Conservation (phyloP, 1,139 yeast species). For the Candida dubliniensis region DNA sequence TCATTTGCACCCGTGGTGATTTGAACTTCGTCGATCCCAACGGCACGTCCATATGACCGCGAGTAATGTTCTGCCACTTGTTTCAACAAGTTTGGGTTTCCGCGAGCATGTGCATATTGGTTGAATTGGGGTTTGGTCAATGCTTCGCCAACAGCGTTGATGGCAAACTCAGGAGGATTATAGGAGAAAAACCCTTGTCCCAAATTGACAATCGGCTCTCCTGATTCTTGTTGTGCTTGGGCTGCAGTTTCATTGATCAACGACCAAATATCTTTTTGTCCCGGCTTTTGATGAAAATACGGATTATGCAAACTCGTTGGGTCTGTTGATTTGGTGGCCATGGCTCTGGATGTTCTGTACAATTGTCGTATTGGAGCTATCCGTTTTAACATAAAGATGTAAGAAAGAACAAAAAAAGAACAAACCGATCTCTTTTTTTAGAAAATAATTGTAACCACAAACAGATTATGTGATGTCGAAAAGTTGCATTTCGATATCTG, state of each 20-base stretch:
- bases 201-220: constrained; percentile 75
- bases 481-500: too few relatives aligned
- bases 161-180: constrained; percentile 88
- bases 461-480: too few relatives aligned
- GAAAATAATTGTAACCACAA: too few relatives aligned
- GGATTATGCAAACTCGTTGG: constrained; percentile 49
- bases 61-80: constrained; percentile 73
- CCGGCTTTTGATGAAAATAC: constrained; percentile 55
- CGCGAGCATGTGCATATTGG: constrained; percentile 91
- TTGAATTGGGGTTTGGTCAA: constrained; percentile 70
- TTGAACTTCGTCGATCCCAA: constrained; percentile 65
- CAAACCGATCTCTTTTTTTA: too few relatives aligned
- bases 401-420: too few relatives aligned
- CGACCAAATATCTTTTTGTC: constrained; percentile 89
- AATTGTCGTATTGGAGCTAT: not conserved
- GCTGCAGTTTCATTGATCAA: constrained; percentile 95
- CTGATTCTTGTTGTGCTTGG: constrained; percentile 57
- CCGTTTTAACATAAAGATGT: constrained; percentile 1
- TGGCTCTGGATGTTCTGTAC: constrained; percentile 1
- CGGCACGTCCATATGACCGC: constrained; percentile 59
- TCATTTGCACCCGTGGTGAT: constrained; percentile 97
- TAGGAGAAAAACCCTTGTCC: constrained; percentile 98
- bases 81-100: constrained; percentile 72
- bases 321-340: constrained; percentile 7
- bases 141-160: constrained; percentile 78